A percentile compares a stretch with the other conserved stretches of the same genome.
phyloP scores from a whole-genome alignment of 2,329 filamentous ascomycete genomes.

The Curvularia lunata region DNA sequence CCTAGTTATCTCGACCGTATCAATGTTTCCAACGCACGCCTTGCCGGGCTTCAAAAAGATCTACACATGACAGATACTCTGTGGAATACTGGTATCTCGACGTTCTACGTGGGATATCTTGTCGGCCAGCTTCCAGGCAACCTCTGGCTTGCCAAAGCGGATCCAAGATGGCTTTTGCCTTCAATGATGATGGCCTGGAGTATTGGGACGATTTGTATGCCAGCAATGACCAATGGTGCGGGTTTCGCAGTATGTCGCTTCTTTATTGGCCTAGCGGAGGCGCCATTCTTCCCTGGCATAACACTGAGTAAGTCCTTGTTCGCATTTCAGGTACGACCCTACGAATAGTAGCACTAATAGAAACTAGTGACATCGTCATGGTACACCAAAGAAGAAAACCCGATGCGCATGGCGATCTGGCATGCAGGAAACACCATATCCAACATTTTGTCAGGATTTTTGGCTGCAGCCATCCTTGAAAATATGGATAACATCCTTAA shows the following conservation, averaged over 20 bases:
- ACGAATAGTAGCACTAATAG: background rate
- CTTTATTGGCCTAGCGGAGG: constrained; percentile 49
- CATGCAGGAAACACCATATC: constrained; percentile 56
- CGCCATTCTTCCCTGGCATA: constrained; percentile 49
- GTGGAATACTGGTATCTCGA: constrained; percentile 53
- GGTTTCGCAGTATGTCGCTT: constrained; percentile 49
- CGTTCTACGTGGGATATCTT: constrained; percentile 57
- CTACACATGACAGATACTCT: constrained; percentile 37
- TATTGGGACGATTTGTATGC: constrained; percentile 56
- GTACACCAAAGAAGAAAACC: constrained; percentile 56
- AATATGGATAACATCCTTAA: constrained; percentile 52
- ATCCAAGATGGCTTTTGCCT: constrained; percentile 48
- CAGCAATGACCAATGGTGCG: constrained; percentile 44
- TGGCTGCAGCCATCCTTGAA: constrained; percentile 54
- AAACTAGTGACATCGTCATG: constrained; percentile 49
- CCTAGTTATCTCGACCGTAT: constrained; percentile 49
- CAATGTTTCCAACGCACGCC: constrained; percentile 49
- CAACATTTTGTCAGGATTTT: constrained; percentile 55
- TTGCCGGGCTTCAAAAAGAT: constrained; percentile 49
- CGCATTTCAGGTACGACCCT: background rate
- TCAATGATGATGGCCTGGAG: constrained; percentile 53
- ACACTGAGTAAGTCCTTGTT: constrained; percentile 44
- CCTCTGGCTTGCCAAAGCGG: constrained; percentile 52
- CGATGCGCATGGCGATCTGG: constrained; percentile 55
- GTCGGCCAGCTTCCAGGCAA: constrained; percentile 57